Conservation (phyloP, 2,329 filamentous ascomycete species). For the Fusarium duplospermum region DNA sequence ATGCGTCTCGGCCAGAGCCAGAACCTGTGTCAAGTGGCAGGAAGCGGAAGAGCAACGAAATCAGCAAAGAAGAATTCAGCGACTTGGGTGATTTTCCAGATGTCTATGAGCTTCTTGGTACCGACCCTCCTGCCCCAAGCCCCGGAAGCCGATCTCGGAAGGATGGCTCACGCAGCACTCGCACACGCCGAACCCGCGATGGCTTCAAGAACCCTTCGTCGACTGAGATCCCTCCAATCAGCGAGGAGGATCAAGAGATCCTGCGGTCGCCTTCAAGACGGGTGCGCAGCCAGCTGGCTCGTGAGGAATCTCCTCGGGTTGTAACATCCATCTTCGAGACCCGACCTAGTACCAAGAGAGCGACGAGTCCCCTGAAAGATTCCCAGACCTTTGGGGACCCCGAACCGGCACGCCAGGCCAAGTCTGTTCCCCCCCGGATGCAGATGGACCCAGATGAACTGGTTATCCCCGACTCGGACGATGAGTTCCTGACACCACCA, state of each 20-base stretch:
- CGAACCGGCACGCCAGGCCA: neutral
- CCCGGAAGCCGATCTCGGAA: conserved; percentile 44
- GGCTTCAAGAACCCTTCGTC: conserved; percentile 6
- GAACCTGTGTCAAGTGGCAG: conserved; percentile 55
- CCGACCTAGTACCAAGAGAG: conserved; percentile 11
- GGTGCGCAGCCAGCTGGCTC: conserved; percentile 25
- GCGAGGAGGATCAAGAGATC: conserved; percentile 31
- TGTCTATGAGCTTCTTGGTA: conserved; percentile 61
- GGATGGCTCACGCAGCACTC: conserved; percentile 31
- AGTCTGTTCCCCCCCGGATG: neutral
- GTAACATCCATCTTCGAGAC: conserved; percentile 4
- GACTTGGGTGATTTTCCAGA: conserved; percentile 64
- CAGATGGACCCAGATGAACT: conserved; percentile 43
- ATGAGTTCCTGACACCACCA: conserved; percentile 59
- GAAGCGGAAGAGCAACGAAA: conserved; percentile 65
- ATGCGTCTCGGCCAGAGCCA: conserved; percentile 52
- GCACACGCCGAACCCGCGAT: conserved; percentile 32
- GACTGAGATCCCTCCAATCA: conserved; percentile 19
- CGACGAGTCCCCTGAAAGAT: conserved; percentile 13
- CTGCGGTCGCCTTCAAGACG: conserved; percentile 45
- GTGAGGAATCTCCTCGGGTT: conserved; percentile 17
- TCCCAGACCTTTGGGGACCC: conserved; percentile 12
- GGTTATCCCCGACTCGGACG: conserved; percentile 68
- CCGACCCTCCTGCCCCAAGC: conserved; percentile 52
- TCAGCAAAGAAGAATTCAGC: conserved; percentile 51